Evolutionary conservation across 257 asterid species (phyloP), one percentile per base, ranked within the genome.

Genomic region (Asclepias syriaca): DNA sequence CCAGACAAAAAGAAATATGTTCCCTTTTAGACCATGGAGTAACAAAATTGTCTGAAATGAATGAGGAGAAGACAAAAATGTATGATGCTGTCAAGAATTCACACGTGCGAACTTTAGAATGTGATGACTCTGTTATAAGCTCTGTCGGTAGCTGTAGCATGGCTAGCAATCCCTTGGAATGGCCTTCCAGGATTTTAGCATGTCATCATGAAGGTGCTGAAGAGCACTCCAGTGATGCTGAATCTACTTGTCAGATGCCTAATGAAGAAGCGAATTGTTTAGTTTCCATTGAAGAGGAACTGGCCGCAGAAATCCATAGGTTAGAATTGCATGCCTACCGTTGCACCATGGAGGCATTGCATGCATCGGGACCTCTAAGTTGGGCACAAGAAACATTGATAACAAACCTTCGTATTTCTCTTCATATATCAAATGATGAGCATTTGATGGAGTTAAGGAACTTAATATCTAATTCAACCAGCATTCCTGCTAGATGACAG

Each of bases 301-400:
- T 83, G 73, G 80, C 74, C 7, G 72, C 65, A 22, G 83, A 72
- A 76, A 74, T 81, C 65, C 88, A 75, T 72, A 80, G 75, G 82
- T 74, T 84, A 77, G 85, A 84, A 82, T 78, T 84, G 84, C 77
- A 79, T 78, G 88, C 88, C 56, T 84, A 84, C 65, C 84, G 85
- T 50, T 68, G 82, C 70, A 84, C 85, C 32, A 67, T 84, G 84
- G 84, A 71, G 85, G 88, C 85, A 56, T 78, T 84, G 77, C 80
- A 78, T 78, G 88, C 88, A 57, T 84, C 77, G 19, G 88, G 88
- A 71, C 88, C 88, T 45, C 77, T 84, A 73, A 84, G 85, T 74
- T 84, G 88, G 88, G 88, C 81, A 77, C 82, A 81, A 60, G 88
- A 84, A 81, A 66, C 84, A 34, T 71, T 84, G 83, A 67, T 84